Evolutionary conservation across 805 yeast genomes (phyloP).

Genomic region (Starmerella geochares): DNA sequence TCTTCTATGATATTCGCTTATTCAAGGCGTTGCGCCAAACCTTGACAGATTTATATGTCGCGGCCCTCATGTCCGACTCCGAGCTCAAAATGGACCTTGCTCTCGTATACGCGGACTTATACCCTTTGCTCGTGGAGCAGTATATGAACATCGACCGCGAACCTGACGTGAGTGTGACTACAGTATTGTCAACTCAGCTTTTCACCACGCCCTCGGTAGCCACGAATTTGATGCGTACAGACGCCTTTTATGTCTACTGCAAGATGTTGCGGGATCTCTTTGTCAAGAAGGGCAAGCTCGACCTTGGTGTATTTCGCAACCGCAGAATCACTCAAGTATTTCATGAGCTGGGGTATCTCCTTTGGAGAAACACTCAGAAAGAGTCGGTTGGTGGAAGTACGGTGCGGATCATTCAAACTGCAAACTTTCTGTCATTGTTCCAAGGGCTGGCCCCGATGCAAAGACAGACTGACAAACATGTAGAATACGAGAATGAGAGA

Average conservation of each 20-base stretch:
- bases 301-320: constrained; percentile 47
- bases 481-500: constrained; percentile 81
- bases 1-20: constrained; percentile 58
- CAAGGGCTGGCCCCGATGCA: constrained; percentile 68
- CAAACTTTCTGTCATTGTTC: constrained; percentile 56
- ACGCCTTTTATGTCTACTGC: constrained; percentile 52
- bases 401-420: constrained; percentile 46
- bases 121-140: constrained; percentile 63
- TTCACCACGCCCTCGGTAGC: constrained; percentile 85
- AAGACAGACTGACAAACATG: constrained; percentile 70
- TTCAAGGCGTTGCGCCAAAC: constrained; percentile 53
- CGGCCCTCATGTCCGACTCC: constrained; percentile 52
- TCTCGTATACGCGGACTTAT: constrained; percentile 73
- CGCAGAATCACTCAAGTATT: constrained; percentile 70
- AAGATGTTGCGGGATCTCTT: constrained; percentile 55
- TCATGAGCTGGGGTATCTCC: constrained; percentile 65
- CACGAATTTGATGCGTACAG: constrained; percentile 48
- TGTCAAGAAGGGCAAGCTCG: constrained; percentile 41
- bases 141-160: constrained; percentile 71
- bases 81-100: constrained; percentile 50
- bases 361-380: constrained; percentile 56
- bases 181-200: constrained; percentile 68
- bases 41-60: constrained; percentile 55
- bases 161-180: constrained; percentile 69
- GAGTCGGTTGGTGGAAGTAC: constrained; percentile 38